phyloP scores from a whole-genome alignment of 1,284 basidiomycete genomes.

The Heterobasidion parviporum region DNA sequence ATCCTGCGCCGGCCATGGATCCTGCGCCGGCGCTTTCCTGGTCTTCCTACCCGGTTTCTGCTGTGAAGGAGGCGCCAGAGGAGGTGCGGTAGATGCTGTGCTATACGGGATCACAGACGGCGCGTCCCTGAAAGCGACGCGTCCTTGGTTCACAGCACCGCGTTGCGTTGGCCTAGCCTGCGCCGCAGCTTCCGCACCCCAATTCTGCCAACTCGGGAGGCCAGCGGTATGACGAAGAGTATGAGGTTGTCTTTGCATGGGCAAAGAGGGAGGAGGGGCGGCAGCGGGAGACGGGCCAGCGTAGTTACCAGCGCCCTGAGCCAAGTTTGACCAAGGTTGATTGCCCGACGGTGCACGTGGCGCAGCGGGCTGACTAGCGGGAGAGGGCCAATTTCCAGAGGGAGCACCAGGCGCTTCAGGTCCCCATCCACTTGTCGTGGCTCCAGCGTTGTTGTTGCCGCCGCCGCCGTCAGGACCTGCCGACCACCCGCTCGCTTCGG shows the following conservation, averaged over 20 bases:
- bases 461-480: neutral
- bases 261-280: neutral
- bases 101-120: neutral
- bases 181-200: constrained; percentile 4
- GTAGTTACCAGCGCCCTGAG: neutral
- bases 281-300: neutral
- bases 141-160: neutral
- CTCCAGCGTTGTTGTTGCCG: neutral
- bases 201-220: constrained; percentile 5
- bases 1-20: neutral
- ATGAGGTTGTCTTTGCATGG: neutral
- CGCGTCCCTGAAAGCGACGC: neutral
- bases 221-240: neutral
- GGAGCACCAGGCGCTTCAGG: neutral
- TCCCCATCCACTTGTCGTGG: neutral
- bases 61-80: neutral
- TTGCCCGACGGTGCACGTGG: neutral
- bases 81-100: neutral
- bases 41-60: constrained; percentile 3
- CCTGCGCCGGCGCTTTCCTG: constrained; percentile 6
- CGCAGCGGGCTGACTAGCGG: neutral
- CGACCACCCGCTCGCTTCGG: neutral
- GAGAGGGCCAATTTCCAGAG: neutral
- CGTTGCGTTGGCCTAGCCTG: neutral
- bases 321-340: neutral